Evolutionary conservation across 2,329 filamentous ascomycete genomes (phyloP), one percentile per base, ranked within the genome.

Genomic region (Chrysoporthe deuterocubensis): DNA sequence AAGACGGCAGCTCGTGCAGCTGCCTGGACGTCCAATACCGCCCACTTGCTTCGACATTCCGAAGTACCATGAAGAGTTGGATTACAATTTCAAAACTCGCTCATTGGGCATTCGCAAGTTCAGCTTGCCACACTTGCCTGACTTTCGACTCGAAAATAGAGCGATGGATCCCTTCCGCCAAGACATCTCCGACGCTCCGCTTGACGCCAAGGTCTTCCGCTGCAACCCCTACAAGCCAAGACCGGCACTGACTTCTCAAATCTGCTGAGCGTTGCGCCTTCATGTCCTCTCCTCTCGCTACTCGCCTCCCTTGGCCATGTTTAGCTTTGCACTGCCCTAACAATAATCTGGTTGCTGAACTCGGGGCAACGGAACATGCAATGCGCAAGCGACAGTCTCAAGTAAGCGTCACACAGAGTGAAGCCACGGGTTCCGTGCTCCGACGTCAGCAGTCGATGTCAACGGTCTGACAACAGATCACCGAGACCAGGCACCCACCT

Each of bases 401-500:
- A 46, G 44, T n/a, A 14, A 46, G 13, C 4, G 13, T 14, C 9
- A 46, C 13, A 46, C 14, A 14, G 44, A 46, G 18, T 5, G 14
- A 5, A 18, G 13, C 44, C 44, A 18, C 4, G 44, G 13, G 44
- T 46, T 8, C 44, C 44, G 13, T 46, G 2, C 11, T 46, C 44
- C 8, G 44, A 13, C 14, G 44, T n/a, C 18, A 46, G 13, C 18
- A 14, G 13, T 14, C 44, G 44, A 46, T n/a, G 4, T 8, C 18
- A 18, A 18, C 44, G 44, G 44, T n/a, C 44, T 46, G 37, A 40
- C 9, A 9, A 9, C 37, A 40, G 37, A 9, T 40, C 37, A 40
- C 44, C 11, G 18, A 46, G 44, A 46, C 11, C 44, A 46, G 90
- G 95, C 73, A 87, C 92, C 1, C 87, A 95, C 44, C 8, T 14